These are phyloP conservation scores for Dillenia turbinata DNA, from an alignment of 164 flowering plant genomes.

Conservation along the genomic window DNA sequence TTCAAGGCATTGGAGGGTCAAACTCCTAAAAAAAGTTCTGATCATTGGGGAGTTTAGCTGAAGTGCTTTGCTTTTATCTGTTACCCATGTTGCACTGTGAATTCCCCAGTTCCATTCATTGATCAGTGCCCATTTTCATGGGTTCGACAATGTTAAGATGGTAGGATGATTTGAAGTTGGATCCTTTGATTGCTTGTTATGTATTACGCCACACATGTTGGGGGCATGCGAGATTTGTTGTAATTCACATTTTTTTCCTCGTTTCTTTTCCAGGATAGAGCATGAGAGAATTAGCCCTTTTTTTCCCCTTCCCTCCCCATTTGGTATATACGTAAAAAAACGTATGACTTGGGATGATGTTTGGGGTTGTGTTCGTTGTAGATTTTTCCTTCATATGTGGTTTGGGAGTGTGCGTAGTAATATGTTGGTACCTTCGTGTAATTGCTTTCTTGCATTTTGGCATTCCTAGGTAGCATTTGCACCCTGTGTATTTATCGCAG, in stretches of 20 bases:
- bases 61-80: too few relatives aligned
- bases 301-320: neutral
- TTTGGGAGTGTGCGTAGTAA: constrained; percentile 4
- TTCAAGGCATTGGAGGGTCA: constrained; percentile 56
- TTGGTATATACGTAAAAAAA: constrained; percentile 3
- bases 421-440: neutral
- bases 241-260: neutral
- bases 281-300: too few relatives aligned
- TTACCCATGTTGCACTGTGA: too few relatives aligned
- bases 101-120: neutral
- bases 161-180: constrained; percentile 2
- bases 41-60: constrained; percentile 45
- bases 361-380: constrained; percentile 6
- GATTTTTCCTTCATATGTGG: constrained; percentile 9
- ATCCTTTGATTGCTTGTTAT: too few relatives aligned
- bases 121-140: constrained; percentile 8
- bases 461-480: too few relatives aligned
- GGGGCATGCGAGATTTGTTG: neutral
- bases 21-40: constrained; percentile 54
- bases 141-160: constrained; percentile 11
- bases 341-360: too few relatives aligned
- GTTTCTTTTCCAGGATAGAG: neutral
- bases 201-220: too few relatives aligned
- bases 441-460: too few relatives aligned
- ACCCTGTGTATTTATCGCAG: too few relatives aligned